Base-by-base conservation (phyloP, 169 alveolate species). In the Plasmodium gallinaceum region DNA sequence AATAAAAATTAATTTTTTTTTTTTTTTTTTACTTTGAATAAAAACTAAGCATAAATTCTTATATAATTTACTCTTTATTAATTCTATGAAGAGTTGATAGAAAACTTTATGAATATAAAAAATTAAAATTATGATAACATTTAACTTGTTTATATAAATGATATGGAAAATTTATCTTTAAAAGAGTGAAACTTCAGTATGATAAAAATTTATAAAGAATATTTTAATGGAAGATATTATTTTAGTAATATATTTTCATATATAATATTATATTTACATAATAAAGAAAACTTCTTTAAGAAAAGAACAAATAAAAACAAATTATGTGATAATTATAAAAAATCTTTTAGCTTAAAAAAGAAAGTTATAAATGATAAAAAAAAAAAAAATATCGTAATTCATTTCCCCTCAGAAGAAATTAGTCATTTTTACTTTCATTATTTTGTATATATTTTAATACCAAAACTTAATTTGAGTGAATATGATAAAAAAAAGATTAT, bases 271-370 rank as follows among this genome's bases (percentile, higher is more conserved):
- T 45, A 48, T 65, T 32, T 86, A 18, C 42, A 64, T 43, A 86
- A 86, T 71, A 86, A 86, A 73, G 76, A 43, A 22, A 86, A 70
- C 52, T 86, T 86, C 64, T 86, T 86, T 58, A 69, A 86, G 46
- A 86, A 86, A 26, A 58, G 92, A 52, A 12, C 75, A 10, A 4
- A 20, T 18, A 70, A 39, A 43, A 64, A 64, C 39, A 51, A 64
- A 20, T 52, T 86, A 10, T 70, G 57, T 65, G 37, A n/a, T 48
- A 61, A 86, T 64, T 86, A 16, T 48, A 64, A 86, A 86, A 86
- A 71, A 45, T 12, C 72, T 5, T 64, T 58, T 58, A 16, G 20
- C 24, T n/a, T 60, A 42, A 69, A 86, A 39, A 80, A 54, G 66
- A 86, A 43, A 39, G 60, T 37, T 18, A 5, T 70, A 58, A 45